Conservation (phyloP, 1,284 basidiomycete genomes). For the Malassezia sp. region DNA sequence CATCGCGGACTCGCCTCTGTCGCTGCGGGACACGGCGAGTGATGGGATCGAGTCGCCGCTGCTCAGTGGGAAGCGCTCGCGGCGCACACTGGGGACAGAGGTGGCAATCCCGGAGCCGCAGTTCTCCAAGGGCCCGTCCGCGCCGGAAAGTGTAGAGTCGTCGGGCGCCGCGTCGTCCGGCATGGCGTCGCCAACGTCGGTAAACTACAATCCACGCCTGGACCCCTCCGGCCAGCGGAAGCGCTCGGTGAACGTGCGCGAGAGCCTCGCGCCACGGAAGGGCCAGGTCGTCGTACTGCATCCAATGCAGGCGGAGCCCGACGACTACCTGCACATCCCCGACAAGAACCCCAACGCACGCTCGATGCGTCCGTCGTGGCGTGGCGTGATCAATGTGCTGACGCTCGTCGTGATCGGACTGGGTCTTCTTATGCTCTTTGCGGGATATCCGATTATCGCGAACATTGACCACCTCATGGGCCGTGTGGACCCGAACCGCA, state of each 20-base stretch:
- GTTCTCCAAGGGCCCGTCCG: no score
- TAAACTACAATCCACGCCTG: no score
- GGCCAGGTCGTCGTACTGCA: slow-evolving; percentile 10
- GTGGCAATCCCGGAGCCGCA: no score
- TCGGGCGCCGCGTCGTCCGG: no score
- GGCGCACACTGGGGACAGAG: no score
- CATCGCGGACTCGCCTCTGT: no score
- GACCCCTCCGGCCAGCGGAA: no score
- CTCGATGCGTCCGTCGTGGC: slow-evolving; percentile 23
- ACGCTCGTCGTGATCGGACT: slow-evolving; percentile 29
- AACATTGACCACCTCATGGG: slow-evolving; percentile 26
- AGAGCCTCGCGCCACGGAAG: slow-evolving; percentile 1
- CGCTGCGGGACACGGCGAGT: no score
- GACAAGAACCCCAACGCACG: slow-evolving; percentile 26
- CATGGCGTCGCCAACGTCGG: no score
- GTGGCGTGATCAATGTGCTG: slow-evolving; percentile 33
- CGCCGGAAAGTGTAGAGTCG: no score
- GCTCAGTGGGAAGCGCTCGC: no score
- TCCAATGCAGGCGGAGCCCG: slow-evolving; percentile 23
- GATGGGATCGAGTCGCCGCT: no score
- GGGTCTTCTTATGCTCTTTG: slow-evolving; percentile 37
- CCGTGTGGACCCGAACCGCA: neutral
- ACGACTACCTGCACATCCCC: slow-evolving; percentile 34
- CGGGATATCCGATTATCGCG: slow-evolving; percentile 40
- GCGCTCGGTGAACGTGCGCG: neutral